Conservation (phyloP, 805 yeast species). For the Vanderwaltozyma tropicalis region DNA sequence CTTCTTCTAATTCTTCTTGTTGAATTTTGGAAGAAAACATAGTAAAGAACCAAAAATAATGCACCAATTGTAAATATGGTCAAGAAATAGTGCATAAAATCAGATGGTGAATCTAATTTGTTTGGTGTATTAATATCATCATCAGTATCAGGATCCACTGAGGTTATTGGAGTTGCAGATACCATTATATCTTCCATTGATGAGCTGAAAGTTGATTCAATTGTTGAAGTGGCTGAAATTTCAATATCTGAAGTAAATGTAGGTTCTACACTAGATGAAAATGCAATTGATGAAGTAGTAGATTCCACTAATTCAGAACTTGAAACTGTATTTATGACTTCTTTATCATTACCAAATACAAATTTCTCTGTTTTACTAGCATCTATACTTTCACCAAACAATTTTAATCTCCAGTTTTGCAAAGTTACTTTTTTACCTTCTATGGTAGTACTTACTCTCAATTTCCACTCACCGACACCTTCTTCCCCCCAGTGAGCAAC, state of each 20-base stretch:
- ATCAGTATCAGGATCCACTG: constrained; percentile 8
- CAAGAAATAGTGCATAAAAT: constrained; percentile 52
- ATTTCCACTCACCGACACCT: constrained; percentile 74
- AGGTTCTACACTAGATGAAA: neutral
- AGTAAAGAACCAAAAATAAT: constrained; percentile 34
- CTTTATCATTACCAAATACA: constrained; percentile 33
- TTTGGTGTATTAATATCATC: constrained; percentile 19
- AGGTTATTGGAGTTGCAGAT: constrained; percentile 5
- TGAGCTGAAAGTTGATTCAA: neutral
- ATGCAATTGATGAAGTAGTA: constrained; percentile 2
- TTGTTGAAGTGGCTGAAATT: neutral
- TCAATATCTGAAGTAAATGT: neutral
- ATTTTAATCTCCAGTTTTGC: constrained; percentile 60
- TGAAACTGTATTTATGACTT: constrained; percentile 14
- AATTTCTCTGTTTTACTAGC: constrained; percentile 48
- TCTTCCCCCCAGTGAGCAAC: constrained; percentile 99
- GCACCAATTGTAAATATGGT: constrained; percentile 52
- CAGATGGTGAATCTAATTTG: constrained; percentile 32
- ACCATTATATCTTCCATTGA: neutral
- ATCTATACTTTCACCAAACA: constrained; percentile 75
- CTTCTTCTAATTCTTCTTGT: constrained; percentile 41
- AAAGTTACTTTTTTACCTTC: constrained; percentile 35
- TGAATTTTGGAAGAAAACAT: constrained; percentile 33
- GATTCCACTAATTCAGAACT: neutral
- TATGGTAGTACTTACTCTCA: constrained; percentile 46